These are phyloP conservation scores for Blastocystis sp. DNA, from an alignment of 352 stramenopile genomes.

Conservation along the genomic window DNA sequence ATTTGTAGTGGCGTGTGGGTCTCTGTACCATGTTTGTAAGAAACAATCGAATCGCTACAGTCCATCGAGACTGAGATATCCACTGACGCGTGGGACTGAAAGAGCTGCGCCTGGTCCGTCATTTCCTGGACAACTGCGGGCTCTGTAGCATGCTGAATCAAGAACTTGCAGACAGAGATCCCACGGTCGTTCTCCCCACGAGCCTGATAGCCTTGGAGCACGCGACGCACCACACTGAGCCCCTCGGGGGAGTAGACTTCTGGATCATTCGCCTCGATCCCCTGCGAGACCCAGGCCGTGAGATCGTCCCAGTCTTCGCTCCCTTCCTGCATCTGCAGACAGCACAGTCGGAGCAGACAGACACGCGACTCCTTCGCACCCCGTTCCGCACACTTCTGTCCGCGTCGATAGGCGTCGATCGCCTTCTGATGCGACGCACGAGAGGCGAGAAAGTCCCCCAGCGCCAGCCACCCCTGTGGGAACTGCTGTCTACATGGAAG, in stretches of 20 bases:
- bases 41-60: conserved; percentile 32
- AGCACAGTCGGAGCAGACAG: background rate
- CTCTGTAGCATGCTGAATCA: background rate
- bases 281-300: background rate
- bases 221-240: background rate
- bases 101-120: too few relatives aligned
- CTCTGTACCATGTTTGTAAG: background rate
- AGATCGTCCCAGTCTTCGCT: background rate
- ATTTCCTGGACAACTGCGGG: background rate
- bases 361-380: background rate
- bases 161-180: too few relatives aligned
- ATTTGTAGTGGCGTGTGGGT: conserved; percentile 13
- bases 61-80: conserved; percentile 43
- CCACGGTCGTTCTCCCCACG: background rate
- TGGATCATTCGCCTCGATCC: background rate
- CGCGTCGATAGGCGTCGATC: background rate
- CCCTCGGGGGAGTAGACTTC: background rate
- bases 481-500: background rate
- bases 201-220: background rate
- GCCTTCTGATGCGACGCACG: background rate
- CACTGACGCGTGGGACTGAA: background rate
- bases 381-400: background rate
- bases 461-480: background rate
- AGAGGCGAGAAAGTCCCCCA: background rate
- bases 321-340: background rate